Evolutionary conservation across 495 filamentous ascomycete genomes (phyloP), one percentile per base, ranked within the genome.

Genomic region (Extremus antarcticus): DNA sequence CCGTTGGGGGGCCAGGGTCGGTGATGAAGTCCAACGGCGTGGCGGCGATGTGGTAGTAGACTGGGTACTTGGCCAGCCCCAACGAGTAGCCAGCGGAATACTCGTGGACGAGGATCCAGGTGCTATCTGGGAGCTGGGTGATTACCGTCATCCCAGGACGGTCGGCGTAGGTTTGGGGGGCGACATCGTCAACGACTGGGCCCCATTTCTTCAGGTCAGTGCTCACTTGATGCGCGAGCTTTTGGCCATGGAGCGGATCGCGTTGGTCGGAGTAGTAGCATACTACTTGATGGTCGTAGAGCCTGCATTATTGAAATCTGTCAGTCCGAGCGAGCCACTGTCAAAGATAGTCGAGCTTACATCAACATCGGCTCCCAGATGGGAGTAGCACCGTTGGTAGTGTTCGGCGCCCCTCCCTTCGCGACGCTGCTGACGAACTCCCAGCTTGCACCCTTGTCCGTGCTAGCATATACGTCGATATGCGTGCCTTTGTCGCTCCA

Each of bases 221-320:
- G 3, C 78, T 76, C 11, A 70, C 70, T 59, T 85, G 80, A 60
- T 86, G 81, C 3, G 73, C 74, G 23, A 87, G 67, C 56, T 85
- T 85, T 65, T 87, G 84, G 22, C 82, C 56, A 13, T 35, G 29
- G 7, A 35, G 29, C 7, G 29, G 29, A 63, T 86, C 83, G 38
- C 84, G 73, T 60, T 86, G 83, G 62, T 88, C 84, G 3, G 82
- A 79, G 67, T 86, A 88, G 66, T 80, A 88, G 67, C 69, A 70
- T 21, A 86, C 73, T 20, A 87, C 65, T 53, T 79, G 71, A 46
- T 75, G 69, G 23, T 57, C 40, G 41, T 45, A 54, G 50, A 35
- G 29, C 29, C 29, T 35, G 29, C 29, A 13, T n/a, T 7, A 35
- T 13, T 35, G 13, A 35, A 35, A 4, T 35, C 29, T 7, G 29